These are phyloP conservation scores for Hordeum marinum DNA, from an alignment of 176 grass and related monocot genomes.

Conservation along the genomic window DNA sequence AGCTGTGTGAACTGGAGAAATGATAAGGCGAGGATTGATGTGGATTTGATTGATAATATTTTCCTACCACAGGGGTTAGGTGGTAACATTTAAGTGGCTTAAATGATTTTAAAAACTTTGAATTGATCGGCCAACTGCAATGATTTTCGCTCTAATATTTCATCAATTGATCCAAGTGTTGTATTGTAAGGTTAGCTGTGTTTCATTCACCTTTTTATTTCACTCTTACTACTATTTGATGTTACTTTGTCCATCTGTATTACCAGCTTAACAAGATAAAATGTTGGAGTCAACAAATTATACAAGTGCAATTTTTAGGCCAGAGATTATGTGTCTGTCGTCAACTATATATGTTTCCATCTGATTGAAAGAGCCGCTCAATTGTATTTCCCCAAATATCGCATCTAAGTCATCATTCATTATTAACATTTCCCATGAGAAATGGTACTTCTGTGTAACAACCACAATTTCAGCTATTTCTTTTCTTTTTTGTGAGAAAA, in stretches of 20 bases:
- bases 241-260: background rate
- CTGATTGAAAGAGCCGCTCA: background rate
- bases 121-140: conserved; percentile 23
- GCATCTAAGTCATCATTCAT: background rate
- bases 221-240: background rate
- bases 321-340: background rate
- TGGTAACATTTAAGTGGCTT: conserved; percentile 4
- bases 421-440: background rate
- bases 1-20: conserved; percentile 14
- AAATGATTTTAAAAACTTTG: background rate
- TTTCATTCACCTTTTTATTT: background rate
- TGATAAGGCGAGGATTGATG: background rate
- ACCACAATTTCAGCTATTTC: background rate
- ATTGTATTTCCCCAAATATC: background rate
- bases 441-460: background rate
- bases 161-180: background rate
- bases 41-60: conserved; percentile 37
- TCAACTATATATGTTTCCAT: background rate
- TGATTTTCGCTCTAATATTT: background rate
- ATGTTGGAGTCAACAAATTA: background rate
- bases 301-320: background rate
- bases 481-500: too few species aligned
- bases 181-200: background rate
- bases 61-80: background rate
- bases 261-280: background rate